These are phyloP conservation scores for Venustampulla echinocandica DNA, from an alignment of 495 filamentous ascomycete species.

Conservation along the genomic window DNA sequence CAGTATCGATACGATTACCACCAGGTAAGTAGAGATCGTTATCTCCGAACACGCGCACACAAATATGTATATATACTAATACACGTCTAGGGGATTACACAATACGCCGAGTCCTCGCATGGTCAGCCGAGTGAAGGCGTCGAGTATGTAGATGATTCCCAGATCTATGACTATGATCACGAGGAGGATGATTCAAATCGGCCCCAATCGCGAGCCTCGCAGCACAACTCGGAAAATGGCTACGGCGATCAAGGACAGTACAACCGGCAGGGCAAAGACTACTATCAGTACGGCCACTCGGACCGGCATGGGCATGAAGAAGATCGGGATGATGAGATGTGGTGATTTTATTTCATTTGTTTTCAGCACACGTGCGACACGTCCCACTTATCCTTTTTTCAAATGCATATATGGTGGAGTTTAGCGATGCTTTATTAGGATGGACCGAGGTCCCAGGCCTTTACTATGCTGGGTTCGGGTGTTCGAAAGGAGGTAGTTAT, in stretches of 20 bases:
- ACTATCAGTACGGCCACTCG: conserved; percentile 17
- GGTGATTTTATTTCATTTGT: conserved; percentile 16
- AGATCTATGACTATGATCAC: conserved; percentile 50
- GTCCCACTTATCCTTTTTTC: conserved; percentile 9
- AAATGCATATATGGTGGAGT: conserved; percentile 26
- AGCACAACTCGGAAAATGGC: conserved; percentile 41
- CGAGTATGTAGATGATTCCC: conserved; percentile 47
- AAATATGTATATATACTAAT: neutral
- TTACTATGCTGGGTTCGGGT: conserved; percentile 8
- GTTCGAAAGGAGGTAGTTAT: conserved; percentile 8
- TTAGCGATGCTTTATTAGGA: conserved; percentile 14
- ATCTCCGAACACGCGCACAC: neutral
- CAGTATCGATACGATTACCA: conserved; percentile 40
- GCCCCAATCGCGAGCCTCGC: conserved; percentile 42
- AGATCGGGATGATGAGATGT: conserved; percentile 25
- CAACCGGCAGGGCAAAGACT: conserved; percentile 18
- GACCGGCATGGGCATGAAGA: conserved; percentile 12
- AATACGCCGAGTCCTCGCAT: conserved; percentile 18
- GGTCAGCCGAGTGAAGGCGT: conserved; percentile 34
- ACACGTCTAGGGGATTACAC: conserved; percentile 15
- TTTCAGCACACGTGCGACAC: neutral
- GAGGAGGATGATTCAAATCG: conserved; percentile 40
- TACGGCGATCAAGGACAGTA: conserved; percentile 28
- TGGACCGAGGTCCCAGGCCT: conserved; percentile 8
- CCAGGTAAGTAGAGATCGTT: conserved; percentile 26